Percentiles rank a stretch among this genome's conserved stretches.
Evolutionary conservation across 2,329 filamentous ascomycete genomes (phyloP).

Genomic region (Penicillium sp.): DNA sequence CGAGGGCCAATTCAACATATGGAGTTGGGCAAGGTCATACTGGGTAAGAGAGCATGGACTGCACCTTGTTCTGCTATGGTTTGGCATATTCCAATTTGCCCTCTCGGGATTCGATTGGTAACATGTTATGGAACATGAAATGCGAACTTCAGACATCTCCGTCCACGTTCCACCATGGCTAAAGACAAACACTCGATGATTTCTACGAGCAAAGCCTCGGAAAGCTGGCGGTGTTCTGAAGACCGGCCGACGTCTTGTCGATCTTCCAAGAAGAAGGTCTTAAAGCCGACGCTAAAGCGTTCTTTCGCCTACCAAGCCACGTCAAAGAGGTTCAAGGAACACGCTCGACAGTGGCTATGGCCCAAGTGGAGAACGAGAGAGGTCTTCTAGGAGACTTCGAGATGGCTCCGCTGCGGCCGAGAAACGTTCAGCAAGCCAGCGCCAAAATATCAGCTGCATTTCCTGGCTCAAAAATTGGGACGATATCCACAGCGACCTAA

Average conservation of each 20-base stretch:
- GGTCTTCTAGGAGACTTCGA: constrained; percentile 53
- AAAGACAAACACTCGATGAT: constrained; percentile 30
- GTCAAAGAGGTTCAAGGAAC: constrained; percentile 46
- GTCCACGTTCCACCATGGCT: constrained; percentile 44
- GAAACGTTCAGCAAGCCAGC: constrained; percentile 40
- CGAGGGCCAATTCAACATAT: constrained; percentile 46
- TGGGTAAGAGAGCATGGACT: constrained; percentile 36
- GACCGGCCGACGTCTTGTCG: constrained; percentile 35
- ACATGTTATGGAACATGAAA: constrained; percentile 9
- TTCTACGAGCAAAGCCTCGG: constrained; percentile 19
- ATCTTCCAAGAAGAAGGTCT: constrained; percentile 38
- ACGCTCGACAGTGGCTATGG: constrained; percentile 54
- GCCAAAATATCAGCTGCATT: constrained; percentile 37
- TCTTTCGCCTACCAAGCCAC: constrained; percentile 39
- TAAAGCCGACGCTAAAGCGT: constrained; percentile 43
- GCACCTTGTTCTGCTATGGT: constrained; percentile 47
- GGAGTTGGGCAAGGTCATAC: constrained; percentile 43
- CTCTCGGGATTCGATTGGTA: too few species aligned
- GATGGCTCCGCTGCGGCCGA: constrained; percentile 47
- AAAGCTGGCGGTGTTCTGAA: constrained; percentile 28
- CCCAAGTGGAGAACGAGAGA: constrained; percentile 58
- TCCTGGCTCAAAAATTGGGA: constrained; percentile 19
- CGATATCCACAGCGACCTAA: constrained; percentile 23
- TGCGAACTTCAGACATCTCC: constrained; percentile 16
- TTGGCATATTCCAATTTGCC: constrained; percentile 51